phyloP scores from a whole-genome alignment of 2,329 filamentous ascomycete genomes.

The Huntiella abstrusa region DNA sequence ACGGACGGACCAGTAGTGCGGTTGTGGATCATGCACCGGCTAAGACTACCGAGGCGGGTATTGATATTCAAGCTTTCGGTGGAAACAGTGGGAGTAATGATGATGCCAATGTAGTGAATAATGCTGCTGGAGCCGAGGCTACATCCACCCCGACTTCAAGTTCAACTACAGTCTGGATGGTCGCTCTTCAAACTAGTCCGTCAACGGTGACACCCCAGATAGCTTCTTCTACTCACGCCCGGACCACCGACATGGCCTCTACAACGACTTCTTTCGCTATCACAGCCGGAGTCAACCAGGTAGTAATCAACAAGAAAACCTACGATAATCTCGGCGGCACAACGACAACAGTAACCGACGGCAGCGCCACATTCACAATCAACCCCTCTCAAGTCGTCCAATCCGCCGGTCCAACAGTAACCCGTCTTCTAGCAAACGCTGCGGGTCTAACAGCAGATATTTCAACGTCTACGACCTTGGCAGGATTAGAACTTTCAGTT shows the following conservation, averaged over 20 bases:
- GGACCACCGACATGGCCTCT: not conserved
- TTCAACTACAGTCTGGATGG: not conserved
- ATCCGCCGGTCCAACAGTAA: constrained; percentile 19
- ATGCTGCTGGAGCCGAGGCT: not conserved
- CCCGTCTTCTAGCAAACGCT: constrained; percentile 21
- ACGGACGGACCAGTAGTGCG: constrained; percentile 14
- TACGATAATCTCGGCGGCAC: constrained; percentile 21
- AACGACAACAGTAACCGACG: constrained; percentile 25
- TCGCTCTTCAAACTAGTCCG: not conserved
- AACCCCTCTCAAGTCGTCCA: constrained; percentile 20
- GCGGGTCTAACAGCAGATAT: constrained; percentile 16
- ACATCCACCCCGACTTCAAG: constrained; percentile 9
- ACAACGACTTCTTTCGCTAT: constrained; percentile 20
- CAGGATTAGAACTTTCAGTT: constrained; percentile 23
- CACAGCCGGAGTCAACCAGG: constrained; percentile 24
- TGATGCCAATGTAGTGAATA: not conserved
- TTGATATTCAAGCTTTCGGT: not conserved
- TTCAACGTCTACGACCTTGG: constrained; percentile 22
- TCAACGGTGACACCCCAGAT: not conserved
- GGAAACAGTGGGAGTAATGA: not conserved
- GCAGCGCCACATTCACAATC: constrained; percentile 27
- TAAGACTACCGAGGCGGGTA: not conserved
- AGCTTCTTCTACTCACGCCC: not conserved
- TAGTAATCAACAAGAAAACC: constrained; percentile 29
- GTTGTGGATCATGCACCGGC: constrained; percentile 1